Percentiles rank a stretch among this genome's conserved stretches.
Evolutionary conservation across 345 rosid species (phyloP).

Genomic region (Punica granatum): DNA sequence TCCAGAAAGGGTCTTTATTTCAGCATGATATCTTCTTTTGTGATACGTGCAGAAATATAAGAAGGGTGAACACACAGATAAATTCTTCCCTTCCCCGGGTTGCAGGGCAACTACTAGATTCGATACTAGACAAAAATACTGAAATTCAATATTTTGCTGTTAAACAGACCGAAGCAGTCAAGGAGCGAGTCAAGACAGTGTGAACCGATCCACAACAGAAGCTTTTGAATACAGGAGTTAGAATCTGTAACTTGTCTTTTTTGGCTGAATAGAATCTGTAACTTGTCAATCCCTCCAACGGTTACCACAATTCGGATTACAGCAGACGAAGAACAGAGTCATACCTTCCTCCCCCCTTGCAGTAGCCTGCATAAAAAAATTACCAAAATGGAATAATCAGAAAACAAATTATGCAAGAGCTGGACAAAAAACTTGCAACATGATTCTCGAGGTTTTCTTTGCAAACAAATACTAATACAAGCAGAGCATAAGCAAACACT

Average conservation of each 20-base stretch:
- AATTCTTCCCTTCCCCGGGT: too few species aligned
- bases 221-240: neutral
- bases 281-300: slow-evolving; percentile 63
- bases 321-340: slow-evolving; percentile 88
- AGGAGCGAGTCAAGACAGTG: neutral
- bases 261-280: too few species aligned
- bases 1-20: too few species aligned
- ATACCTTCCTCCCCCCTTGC: slow-evolving; percentile 90
- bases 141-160: neutral
- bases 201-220: neutral
- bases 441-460: too few species aligned
- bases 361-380: slow-evolving; percentile 46
- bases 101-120: neutral
- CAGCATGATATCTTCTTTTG: too few species aligned
- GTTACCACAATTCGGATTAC: slow-evolving; percentile 62
- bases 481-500: too few species aligned
- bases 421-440: too few species aligned
- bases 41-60: too few species aligned
- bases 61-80: too few species aligned
- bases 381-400: neutral
- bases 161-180: neutral
- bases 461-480: too few species aligned
- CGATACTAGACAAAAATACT: neutral
- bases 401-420: too few species aligned
- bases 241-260: too few species aligned